Conservation (phyloP, 2,329 filamentous ascomycete genomes). For the Rachicladosporium sp. region DNA sequence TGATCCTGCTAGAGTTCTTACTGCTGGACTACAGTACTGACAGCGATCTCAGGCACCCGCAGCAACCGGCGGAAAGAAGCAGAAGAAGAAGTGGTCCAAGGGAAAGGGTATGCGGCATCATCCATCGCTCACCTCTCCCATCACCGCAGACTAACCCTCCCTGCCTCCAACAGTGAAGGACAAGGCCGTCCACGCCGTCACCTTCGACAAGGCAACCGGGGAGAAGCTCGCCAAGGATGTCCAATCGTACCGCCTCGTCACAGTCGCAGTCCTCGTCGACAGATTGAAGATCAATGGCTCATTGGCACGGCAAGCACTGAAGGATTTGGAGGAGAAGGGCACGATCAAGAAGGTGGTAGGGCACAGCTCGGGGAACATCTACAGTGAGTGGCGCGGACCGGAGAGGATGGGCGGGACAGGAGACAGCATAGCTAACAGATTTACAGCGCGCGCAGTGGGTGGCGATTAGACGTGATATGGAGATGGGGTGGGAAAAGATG, state of each 20-base stretch:
- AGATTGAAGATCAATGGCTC: constrained; percentile 99
- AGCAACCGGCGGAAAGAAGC: constrained; percentile 33
- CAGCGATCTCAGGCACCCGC: too few species aligned
- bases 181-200: constrained; percentile 99
- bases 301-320: constrained; percentile 76
- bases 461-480: constrained; percentile 5
- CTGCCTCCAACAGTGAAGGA: constrained; percentile 71
- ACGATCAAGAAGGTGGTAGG: constrained; percentile 95
- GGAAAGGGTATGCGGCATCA: constrained; percentile 25
- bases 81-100: constrained; percentile 73
- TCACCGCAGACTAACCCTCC: constrained; percentile 1
- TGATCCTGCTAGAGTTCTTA: too few species aligned
- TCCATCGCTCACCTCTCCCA: constrained; percentile 4
- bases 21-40: too few species aligned
- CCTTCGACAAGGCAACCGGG: constrained; percentile 93
- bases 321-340: constrained; percentile 94
- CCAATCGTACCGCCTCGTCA: constrained; percentile 98
- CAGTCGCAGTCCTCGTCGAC: constrained; percentile 96
- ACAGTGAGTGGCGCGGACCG: constrained; percentile 53
- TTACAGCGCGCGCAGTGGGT: constrained; percentile 5
- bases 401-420: background rate
- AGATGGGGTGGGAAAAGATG: too few species aligned
- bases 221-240: constrained; percentile 99
- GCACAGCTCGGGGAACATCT: constrained; percentile 97
- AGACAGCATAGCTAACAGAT: constrained; percentile 1